Evolutionary conservation across 2,329 filamentous ascomycete genomes (phyloP).

Genomic region (Diaporthe caulivora): DNA sequence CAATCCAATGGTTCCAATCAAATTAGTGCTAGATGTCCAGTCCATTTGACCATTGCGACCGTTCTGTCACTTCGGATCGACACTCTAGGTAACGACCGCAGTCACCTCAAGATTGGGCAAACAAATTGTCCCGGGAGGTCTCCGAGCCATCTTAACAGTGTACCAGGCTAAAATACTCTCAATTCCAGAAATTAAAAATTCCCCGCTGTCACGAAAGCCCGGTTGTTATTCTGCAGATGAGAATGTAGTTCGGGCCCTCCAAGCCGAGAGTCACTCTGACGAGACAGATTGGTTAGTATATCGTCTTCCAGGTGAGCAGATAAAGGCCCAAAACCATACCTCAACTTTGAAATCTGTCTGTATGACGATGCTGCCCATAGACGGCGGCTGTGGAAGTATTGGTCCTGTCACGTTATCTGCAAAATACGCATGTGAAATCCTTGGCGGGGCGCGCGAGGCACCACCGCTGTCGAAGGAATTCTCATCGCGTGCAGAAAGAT

Average conservation of each 20-base stretch:
- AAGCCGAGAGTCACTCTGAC: background rate
- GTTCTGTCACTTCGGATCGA: too few species aligned
- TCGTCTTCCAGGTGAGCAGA: background rate
- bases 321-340: background rate
- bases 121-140: too few species aligned
- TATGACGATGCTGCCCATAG: background rate
- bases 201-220: conserved; percentile 1
- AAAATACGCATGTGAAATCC: conserved; percentile 4
- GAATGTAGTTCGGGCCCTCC: background rate
- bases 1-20: too few species aligned
- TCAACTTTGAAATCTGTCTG: conserved; percentile 14
- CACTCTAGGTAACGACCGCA: too few species aligned
- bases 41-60: too few species aligned
- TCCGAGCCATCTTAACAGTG: too few species aligned
- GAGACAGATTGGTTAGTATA: background rate
- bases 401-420: background rate
- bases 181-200: too few species aligned
- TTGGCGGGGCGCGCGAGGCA: background rate
- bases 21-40: too few species aligned
- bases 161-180: too few species aligned
- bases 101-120: too few species aligned
- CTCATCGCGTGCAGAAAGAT: background rate
- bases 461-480: background rate
- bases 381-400: background rate
- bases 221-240: background rate